Evolutionary conservation across 2,329 filamentous ascomycete species (phyloP).

Genomic region (Clonostachys rosea): DNA sequence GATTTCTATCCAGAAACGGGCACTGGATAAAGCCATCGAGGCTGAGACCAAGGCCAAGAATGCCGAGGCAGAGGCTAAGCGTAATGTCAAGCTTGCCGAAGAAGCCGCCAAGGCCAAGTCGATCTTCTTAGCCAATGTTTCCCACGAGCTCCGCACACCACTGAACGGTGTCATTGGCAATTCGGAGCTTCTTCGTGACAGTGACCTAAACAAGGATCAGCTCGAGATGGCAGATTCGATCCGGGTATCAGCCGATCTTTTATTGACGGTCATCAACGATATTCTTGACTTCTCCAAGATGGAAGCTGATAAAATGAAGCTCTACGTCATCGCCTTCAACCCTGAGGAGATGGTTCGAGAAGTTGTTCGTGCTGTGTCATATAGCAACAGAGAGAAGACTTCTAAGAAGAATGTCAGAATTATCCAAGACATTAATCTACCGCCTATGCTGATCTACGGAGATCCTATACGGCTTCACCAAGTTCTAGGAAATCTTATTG

Average conservation of each 20-base stretch:
- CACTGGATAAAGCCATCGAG: conserved; percentile 65
- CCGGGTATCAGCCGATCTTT: conserved; percentile 76
- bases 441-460: conserved; percentile 68
- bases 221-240: conserved; percentile 85
- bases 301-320: conserved; percentile 82
- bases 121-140: conserved; percentile 76
- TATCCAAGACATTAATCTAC: conserved; percentile 65
- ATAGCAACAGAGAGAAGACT: conserved; percentile 60
- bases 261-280: conserved; percentile 92
- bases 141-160: conserved; percentile 76
- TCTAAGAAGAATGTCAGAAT: conserved; percentile 60
- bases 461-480: conserved; percentile 65
- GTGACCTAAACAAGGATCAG: conserved; percentile 69
- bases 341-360: conserved; percentile 63
- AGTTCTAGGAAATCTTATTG: conserved; percentile 77
- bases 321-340: conserved; percentile 67
- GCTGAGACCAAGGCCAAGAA: conserved; percentile 73
- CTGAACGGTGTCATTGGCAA: conserved; percentile 88
- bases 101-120: conserved; percentile 80
- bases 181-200: conserved; percentile 77
- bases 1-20: conserved; percentile 71
- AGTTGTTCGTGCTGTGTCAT: conserved; percentile 61
- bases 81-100: conserved; percentile 76
- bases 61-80: conserved; percentile 71
- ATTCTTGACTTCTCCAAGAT: conserved; percentile 95